Evolutionary conservation across 768 basidiomycete genomes (phyloP).

Genomic region (Lentinula aciculospora): DNA sequence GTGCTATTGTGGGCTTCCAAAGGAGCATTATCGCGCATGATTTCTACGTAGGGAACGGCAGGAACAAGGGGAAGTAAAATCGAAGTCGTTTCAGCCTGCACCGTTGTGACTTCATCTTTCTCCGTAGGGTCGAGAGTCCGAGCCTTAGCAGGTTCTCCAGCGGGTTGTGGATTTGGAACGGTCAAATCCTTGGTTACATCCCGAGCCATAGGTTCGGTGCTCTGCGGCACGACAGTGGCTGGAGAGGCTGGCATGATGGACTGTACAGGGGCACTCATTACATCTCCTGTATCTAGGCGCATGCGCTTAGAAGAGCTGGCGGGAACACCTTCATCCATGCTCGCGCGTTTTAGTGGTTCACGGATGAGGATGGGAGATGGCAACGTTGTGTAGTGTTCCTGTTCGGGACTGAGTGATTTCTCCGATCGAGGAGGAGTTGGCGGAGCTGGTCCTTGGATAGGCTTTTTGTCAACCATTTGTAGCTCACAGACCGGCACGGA

Average conservation of each 20-base stretch:
- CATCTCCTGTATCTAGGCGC: background rate
- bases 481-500: background rate
- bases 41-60: background rate
- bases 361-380: background rate
- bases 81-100: background rate
- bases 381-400: background rate
- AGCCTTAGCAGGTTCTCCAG: background rate
- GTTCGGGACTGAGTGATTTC: slow-evolving; percentile 6
- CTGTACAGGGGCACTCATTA: background rate
- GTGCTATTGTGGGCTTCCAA: background rate
- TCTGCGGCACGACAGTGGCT: background rate
- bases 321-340: background rate
- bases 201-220: background rate
- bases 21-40: background rate
- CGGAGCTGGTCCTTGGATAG: background rate
- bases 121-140: background rate
- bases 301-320: background rate
- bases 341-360: background rate
- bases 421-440: slow-evolving; percentile 6
- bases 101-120: background rate
- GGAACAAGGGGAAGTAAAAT: background rate
- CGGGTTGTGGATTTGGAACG: no score
- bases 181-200: no score
- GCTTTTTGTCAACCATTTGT: background rate
- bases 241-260: background rate